Conservation (phyloP, 306 rosid species). For the Rosa lucieae region DNA sequence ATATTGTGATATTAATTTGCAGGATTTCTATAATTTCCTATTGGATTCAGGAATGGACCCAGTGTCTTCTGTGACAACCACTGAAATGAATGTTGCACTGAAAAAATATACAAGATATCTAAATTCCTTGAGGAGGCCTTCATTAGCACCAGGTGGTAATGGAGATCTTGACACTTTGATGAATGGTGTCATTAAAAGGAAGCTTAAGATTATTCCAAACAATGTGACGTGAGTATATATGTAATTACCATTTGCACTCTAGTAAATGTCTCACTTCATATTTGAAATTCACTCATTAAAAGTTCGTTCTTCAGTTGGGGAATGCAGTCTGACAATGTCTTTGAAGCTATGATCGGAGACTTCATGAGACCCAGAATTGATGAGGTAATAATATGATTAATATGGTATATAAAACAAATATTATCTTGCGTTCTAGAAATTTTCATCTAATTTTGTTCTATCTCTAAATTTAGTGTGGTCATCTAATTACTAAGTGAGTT, state of each 20-base stretch:
- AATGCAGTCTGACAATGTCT: constrained; percentile 49
- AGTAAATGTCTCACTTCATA: background rate
- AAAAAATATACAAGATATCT: constrained; percentile 60
- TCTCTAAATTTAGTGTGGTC: too few species aligned
- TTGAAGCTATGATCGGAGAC: constrained; percentile 41
- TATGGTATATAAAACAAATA: too few species aligned
- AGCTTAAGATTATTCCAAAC: constrained; percentile 69
- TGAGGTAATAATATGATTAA: constrained; percentile 46
- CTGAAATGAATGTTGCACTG: constrained; percentile 15
- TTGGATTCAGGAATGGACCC: constrained; percentile 45
- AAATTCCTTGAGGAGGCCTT: constrained; percentile 33
- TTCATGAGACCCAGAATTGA: constrained; percentile 87
- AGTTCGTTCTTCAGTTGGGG: constrained; percentile 60
- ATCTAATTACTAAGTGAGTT: too few species aligned
- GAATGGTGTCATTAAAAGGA: constrained; percentile 71
- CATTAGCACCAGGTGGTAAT: constrained; percentile 41
- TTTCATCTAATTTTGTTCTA: too few species aligned
- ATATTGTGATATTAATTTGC: background rate
- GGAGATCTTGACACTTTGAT: constrained; percentile 44
- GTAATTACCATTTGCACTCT: background rate
- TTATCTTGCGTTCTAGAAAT: too few species aligned
- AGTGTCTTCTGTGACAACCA: constrained; percentile 35
- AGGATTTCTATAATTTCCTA: constrained; percentile 83
- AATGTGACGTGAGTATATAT: constrained; percentile 54
- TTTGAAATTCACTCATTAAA: background rate